Evolutionary conservation across 345 rosid species (phyloP), one percentile per base, ranked within the genome.

Genomic region (Citrus reticulata): DNA sequence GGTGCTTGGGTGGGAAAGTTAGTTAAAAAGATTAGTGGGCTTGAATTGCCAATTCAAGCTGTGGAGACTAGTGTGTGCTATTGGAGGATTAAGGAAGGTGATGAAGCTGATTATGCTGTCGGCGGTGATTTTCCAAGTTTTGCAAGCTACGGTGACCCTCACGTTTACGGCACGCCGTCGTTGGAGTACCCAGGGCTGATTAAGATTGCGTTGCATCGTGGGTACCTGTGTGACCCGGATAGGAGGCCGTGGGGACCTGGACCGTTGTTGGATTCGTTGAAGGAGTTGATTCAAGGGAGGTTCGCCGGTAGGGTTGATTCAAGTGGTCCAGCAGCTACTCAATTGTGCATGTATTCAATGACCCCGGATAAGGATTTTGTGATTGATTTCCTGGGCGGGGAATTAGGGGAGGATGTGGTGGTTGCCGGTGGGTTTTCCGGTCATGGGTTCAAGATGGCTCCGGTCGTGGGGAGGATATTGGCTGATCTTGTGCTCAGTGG

Each of bases 381-480:
- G 73, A 88, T 95, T 11, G 98, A 95, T 79, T 96, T 89, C 76
- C 78, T 90, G 6, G 97, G 94, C 3, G 92, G 97, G 46, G 93
- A 88, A 79, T 91, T 93, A 9, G 95, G 94, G 75, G 83, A 79
- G 79, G 97, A 92, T 72, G 97, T 92, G 82, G 92, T 90, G 61
- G 64, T 93, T 0, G 97, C 87, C 0, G 97, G 93, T 0, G 99
- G 98, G 60, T 95, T 93, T 83, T 95, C 98, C 0, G 98, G 97
- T 57, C 99, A 95, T 57, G 99, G 99, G 5, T 93, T 95, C 80
- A 93, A 95, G 92, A 93, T 95, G 98, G 93, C 90, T 0, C 96
- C 98, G 0, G 82, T 73, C 0, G 86, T 92, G 22, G 98, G 97
- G 37, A 87, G 89, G 89, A 85, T 93, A 25, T 30, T 95, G 76